Percentiles rank a stretch among this genome's conserved stretches.
Conservation (phyloP, 1,284 basidiomycete species). For the Athelia psychrophila region DNA sequence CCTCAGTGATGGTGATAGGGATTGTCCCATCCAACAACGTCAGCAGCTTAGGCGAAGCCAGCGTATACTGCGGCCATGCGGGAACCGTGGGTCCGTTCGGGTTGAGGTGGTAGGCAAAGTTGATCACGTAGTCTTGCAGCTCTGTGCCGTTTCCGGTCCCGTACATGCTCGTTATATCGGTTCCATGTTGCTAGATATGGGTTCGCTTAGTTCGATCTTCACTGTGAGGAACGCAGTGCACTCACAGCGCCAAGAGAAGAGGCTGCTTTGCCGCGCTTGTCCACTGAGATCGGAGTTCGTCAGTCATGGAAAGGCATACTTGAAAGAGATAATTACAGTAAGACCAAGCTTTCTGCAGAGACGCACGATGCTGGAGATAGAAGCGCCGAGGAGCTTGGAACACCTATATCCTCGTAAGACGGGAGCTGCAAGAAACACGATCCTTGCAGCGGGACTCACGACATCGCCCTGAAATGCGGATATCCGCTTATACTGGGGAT, state of each 20-base stretch:
- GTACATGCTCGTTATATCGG: background rate
- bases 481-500: conserved; percentile 25
- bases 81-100: conserved; percentile 11
- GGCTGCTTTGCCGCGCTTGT: background rate
- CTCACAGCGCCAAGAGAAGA: background rate
- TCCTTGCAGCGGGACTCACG: background rate
- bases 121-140: conserved; percentile 10
- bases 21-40: conserved; percentile 10
- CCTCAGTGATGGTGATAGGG: background rate
- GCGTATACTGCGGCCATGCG: conserved; percentile 14
- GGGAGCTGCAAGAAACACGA: too few species aligned
- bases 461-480: conserved; percentile 23
- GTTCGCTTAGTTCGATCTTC: too few species aligned
- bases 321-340: conserved; percentile 17
- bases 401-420: background rate
- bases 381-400: conserved; percentile 24
- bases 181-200: conserved; percentile 9
- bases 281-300: background rate
- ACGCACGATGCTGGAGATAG: conserved; percentile 15
- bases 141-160: background rate
- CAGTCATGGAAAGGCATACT: background rate
- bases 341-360: conserved; percentile 26
- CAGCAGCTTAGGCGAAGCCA: conserved; percentile 9
- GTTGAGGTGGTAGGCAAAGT: conserved; percentile 17
- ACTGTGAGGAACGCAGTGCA: too few species aligned